These are phyloP conservation scores for Magnaporthiopsis poae DNA, from an alignment of 2,329 filamentous ascomycete genomes.

Conservation along the genomic window DNA sequence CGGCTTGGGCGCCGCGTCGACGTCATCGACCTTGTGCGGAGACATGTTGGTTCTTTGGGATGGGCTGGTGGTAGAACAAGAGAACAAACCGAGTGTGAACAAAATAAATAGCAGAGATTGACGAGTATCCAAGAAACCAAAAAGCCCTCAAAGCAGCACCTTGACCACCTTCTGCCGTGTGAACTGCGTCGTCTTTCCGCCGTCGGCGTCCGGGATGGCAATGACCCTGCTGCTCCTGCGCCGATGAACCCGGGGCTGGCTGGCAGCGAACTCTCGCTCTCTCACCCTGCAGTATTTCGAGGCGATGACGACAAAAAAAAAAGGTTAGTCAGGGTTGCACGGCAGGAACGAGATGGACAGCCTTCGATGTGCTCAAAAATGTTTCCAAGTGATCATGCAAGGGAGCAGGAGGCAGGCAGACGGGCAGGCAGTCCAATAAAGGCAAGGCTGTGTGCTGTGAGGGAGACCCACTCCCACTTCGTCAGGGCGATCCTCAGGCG, in stretches of 20 bases:
- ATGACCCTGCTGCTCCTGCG: conserved; percentile 15
- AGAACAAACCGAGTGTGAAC: no score
- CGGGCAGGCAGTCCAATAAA: not conserved
- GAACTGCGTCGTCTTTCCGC: conserved; percentile 18
- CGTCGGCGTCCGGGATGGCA: conserved; percentile 15
- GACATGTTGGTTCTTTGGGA: conserved; percentile 17
- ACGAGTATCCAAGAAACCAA: conserved; percentile 1
- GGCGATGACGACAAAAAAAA: not conserved
- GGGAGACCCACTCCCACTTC: not conserved
- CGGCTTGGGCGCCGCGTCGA: conserved; percentile 1
- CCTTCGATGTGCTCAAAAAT: not conserved
- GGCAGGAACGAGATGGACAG: not conserved
- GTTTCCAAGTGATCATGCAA: no score
- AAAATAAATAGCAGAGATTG: no score
- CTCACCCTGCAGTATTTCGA: conserved; percentile 13
- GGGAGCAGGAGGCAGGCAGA: not conserved
- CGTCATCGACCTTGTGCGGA: conserved; percentile 17
- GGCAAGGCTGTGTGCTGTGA: conserved; percentile 1
- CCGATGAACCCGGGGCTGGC: conserved; percentile 11
- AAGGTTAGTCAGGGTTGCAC: not conserved
- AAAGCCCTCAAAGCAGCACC: conserved; percentile 14
- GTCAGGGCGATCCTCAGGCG: conserved; percentile 2
- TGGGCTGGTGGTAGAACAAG: no score
- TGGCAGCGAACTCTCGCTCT: conserved; percentile 12
- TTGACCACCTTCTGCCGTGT: conserved; percentile 24